Conservation (phyloP, 2,329 filamentous ascomycete species). For the Beauveria pseudobassiana region DNA sequence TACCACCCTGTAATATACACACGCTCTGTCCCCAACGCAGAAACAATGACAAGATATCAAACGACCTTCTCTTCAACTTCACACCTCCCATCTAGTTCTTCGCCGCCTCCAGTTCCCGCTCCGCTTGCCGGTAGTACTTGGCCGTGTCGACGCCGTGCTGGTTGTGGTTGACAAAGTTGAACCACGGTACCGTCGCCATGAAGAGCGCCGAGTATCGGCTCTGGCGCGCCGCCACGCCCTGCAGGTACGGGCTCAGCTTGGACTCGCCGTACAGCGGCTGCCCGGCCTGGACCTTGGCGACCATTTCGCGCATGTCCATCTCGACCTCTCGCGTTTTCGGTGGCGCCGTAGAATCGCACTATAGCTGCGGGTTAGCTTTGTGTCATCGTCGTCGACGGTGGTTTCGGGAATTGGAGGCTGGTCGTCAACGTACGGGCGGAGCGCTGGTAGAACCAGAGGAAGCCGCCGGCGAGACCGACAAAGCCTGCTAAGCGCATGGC, state of each 20-base stretch:
- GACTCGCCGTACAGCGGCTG: constrained; percentile 83
- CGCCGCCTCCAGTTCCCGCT: constrained; percentile 86
- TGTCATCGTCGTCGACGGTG: background rate
- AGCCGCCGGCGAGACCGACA: constrained; percentile 68
- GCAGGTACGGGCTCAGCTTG: constrained; percentile 75
- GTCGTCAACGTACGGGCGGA: constrained; percentile 60
- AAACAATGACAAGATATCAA: background rate
- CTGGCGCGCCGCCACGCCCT: constrained; percentile 87
- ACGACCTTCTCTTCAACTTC: background rate
- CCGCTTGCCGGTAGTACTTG: constrained; percentile 95
- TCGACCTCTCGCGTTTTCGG: constrained; percentile 87
- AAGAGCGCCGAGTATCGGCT: constrained; percentile 85
- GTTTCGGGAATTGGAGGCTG: background rate
- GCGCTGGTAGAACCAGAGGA: constrained; percentile 78
- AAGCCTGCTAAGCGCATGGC: constrained; percentile 72
- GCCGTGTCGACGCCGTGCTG: constrained; percentile 95
- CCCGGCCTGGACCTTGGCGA: constrained; percentile 87
- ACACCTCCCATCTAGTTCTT: constrained; percentile 1
- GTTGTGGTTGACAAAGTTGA: constrained; percentile 96
- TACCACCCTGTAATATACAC: constrained; percentile 10
- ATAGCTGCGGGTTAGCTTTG: constrained; percentile 1
- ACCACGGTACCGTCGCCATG: constrained; percentile 83
- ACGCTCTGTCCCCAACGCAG: constrained; percentile 5
- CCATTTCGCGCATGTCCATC: constrained; percentile 98
- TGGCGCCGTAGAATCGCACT: constrained; percentile 95